These are phyloP conservation scores for Filosporella fistucella DNA, from an alignment of 495 filamentous ascomycete species.

Conservation along the genomic window DNA sequence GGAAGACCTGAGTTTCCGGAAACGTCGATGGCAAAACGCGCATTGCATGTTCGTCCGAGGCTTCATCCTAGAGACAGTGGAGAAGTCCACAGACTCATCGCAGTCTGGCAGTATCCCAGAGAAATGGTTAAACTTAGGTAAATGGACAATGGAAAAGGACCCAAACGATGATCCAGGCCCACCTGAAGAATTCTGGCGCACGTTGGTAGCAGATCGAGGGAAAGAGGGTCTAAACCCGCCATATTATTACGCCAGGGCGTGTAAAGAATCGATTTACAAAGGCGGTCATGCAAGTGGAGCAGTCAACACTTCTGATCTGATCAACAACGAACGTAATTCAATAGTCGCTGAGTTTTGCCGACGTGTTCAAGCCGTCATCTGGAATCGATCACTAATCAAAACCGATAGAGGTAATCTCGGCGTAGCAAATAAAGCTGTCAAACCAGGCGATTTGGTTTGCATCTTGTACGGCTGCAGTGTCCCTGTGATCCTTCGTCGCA, in stretches of 20 bases:
- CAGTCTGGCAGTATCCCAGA: not conserved
- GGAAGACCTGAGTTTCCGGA: not conserved
- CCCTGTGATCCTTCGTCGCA: slow-evolving; percentile 33
- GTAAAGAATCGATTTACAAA: not conserved
- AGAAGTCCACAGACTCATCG: not conserved
- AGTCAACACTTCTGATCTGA: not conserved
- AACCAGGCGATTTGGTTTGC: slow-evolving; percentile 29
- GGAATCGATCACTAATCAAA: slow-evolving; percentile 1
- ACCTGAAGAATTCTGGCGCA: slow-evolving; percentile 19
- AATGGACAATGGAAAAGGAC: not conserved
- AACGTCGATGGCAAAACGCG: not conserved
- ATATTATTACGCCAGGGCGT: not conserved
- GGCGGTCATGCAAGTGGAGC: not conserved
- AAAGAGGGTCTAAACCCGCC: slow-evolving; percentile 12
- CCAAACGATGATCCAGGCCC: not conserved
- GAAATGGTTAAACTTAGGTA: not conserved
- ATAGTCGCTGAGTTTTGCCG: not conserved
- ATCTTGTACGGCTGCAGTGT: slow-evolving; percentile 40
- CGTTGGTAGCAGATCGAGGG: slow-evolving; percentile 21
- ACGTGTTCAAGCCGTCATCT: slow-evolving; percentile 8
- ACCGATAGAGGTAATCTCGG: slow-evolving; percentile 7
- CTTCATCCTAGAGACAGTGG: not conserved
- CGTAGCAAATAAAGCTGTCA: slow-evolving; percentile 16
- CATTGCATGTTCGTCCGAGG: not conserved
- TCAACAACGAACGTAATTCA: not conserved